phyloP scores from a whole-genome alignment of 768 basidiomycete genomes.

The Phylloporus sp. region DNA sequence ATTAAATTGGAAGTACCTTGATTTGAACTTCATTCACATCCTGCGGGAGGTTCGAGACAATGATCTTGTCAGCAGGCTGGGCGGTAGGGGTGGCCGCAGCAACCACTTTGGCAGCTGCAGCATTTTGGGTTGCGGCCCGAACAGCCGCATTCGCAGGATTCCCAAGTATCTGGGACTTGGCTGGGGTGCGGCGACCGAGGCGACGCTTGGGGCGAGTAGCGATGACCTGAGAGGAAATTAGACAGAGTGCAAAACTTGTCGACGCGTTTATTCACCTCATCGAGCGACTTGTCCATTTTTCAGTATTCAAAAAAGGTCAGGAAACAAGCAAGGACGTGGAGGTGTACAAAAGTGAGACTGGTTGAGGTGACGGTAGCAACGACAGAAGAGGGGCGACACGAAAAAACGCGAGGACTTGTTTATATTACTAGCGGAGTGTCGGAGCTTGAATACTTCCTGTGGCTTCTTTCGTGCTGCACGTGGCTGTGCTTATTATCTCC shows the following conservation, averaged over 20 bases:
- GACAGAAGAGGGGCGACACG: conserved; percentile 29
- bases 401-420: conserved; percentile 1
- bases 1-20: conserved; percentile 55
- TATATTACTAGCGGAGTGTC: conserved; percentile 25
- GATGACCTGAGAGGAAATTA: conserved; percentile 53
- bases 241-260: conserved; percentile 2
- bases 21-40: conserved; percentile 95
- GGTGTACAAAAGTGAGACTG: neutral
- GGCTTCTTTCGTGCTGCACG: conserved; percentile 2
- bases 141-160: conserved; percentile 46
- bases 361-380: conserved; percentile 21
- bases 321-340: neutral
- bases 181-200: conserved; percentile 42
- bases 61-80: conserved; percentile 75
- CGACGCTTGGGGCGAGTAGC: conserved; percentile 52
- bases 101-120: conserved; percentile 39
- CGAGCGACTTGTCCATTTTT: conserved; percentile 79
- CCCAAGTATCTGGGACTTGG: conserved; percentile 61
- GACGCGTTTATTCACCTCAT: conserved; percentile 55
- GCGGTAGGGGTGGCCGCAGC: conserved; percentile 37
- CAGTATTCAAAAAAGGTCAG: neutral
- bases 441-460: conserved; percentile 15
- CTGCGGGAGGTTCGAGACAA: conserved; percentile 87
- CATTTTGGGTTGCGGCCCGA: conserved; percentile 50
- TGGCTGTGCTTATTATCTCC: conserved; percentile 6